Evolutionary conservation across 805 yeast species (phyloP).

Genomic region (Maudiozyma saulgeensis): DNA sequence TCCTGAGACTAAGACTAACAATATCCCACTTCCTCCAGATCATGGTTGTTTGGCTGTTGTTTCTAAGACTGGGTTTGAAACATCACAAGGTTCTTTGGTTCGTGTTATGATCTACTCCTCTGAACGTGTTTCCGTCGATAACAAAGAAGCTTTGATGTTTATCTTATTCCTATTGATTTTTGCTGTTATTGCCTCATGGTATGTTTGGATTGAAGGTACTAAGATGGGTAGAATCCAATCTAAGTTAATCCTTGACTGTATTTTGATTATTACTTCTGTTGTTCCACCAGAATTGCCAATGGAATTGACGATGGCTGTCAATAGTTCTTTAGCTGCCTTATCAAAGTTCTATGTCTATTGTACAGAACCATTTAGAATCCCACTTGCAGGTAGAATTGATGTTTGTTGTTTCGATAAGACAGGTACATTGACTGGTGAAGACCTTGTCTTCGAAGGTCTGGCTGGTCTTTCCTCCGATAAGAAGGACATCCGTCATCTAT

Average conservation of each 20-base stretch:
- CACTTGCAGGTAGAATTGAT: conserved; percentile 94
- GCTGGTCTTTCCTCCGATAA: conserved; percentile 57
- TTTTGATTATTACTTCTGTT: conserved; percentile 89
- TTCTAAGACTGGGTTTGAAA: conserved; percentile 93
- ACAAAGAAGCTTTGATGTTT: conserved; percentile 86
- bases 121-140: conserved; percentile 93
- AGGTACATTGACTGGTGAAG: conserved; percentile 96
- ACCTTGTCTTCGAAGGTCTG: conserved; percentile 88
- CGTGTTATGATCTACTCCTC: conserved; percentile 96
- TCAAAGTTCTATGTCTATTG: conserved; percentile 85
- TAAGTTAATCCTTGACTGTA: conserved; percentile 88
- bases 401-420: conserved; percentile 98
- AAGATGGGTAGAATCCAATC: conserved; percentile 92
- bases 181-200: conserved; percentile 93
- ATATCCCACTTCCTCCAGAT: conserved; percentile 69
- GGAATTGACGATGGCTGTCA: conserved; percentile 98
- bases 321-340: conserved; percentile 78
- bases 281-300: conserved; percentile 98
- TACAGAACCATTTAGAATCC: conserved; percentile 97
- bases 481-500: conserved; percentile 44
- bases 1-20: conserved; percentile 38
- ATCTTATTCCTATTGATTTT: conserved; percentile 81
- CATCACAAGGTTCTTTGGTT: conserved; percentile 94
- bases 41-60: conserved; percentile 86
- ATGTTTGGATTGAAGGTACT: conserved; percentile 97